phyloP scores from a whole-genome alignment of 345 rosid genomes.

The Salix viminalis region DNA sequence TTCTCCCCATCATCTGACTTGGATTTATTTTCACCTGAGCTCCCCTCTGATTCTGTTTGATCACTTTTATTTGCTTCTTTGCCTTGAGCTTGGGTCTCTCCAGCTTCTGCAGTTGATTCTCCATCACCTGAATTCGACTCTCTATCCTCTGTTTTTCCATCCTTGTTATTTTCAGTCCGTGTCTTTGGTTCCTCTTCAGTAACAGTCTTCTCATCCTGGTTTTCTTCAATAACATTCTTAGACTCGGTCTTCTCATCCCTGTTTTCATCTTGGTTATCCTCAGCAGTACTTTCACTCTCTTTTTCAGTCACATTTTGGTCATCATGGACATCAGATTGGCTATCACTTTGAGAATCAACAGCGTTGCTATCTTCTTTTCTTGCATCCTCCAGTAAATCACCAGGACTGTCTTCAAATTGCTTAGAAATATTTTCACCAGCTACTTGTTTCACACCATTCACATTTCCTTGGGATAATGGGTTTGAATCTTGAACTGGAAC shows the following conservation, averaged over 20 bases:
- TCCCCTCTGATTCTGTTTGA: conserved; percentile 21
- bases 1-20: conserved; percentile 30
- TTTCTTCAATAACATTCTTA: conserved; percentile 10
- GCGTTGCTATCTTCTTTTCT: conserved; percentile 49
- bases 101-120: conserved; percentile 31
- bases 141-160: conserved; percentile 30
- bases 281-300: conserved; percentile 2
- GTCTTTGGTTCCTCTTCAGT: conserved; percentile 26
- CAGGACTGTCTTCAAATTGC: conserved; percentile 56
- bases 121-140: conserved; percentile 22
- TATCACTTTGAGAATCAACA: conserved; percentile 1
- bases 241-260: conserved; percentile 9
- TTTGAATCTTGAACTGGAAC: conserved; percentile 58
- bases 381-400: conserved; percentile 60
- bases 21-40: conserved; percentile 33
- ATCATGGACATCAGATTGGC: conserved; percentile 9
- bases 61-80: conserved; percentile 23
- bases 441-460: conserved; percentile 44
- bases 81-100: conserved; percentile 4
- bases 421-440: conserved; percentile 17
- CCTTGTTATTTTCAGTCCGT: conserved; percentile 25
- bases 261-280: conserved; percentile 22
- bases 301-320: conserved; percentile 16
- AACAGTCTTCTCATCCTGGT: conserved; percentile 19
- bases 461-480: conserved; percentile 47